Evolutionary conservation across 2,329 filamentous ascomycete genomes (phyloP), one percentile per base, ranked within the genome.

Genomic region (Fusarium annulatum): DNA sequence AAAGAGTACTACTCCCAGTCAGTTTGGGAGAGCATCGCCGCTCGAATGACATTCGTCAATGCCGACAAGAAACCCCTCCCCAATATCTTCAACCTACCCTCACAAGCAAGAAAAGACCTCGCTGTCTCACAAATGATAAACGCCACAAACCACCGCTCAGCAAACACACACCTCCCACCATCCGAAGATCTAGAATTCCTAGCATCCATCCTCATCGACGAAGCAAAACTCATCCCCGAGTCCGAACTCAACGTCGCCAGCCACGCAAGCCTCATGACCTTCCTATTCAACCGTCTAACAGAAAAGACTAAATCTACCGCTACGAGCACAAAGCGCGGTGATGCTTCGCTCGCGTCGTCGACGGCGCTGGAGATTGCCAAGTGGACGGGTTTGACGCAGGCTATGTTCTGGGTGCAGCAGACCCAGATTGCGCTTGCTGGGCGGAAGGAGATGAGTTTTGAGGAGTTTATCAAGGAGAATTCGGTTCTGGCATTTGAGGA

Each of bases 391-490:
- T 55, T 71, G 16, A 80, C 79, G 0, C 74, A 76, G 49, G 68
- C 73, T 19, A 72, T 75, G 60, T 81, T 81, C 26, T 81, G 80
- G 80, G 73, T 76, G 1, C 78, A 76, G 59, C 72, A 79, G 38
- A 67, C 78, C 1, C 69, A 79, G 15, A 46, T 70, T 4, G 69
- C 57, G 41, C 18, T 78, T 58, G 55, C 71, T 21, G 41, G 62
- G 1, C 30, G 16, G 16, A 61, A 39, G 7, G 39, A 12, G 0
- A 9, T n/a, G 2, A 18, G 19, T 0, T 79, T 81, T 68, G 73
- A 75, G 0, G 69, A 71, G 12, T 79, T 80, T 53, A 56, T 80
- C 0, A 67, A n/a, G 0, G 48, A 21, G 2, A 76, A 66, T 3
- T 61, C 76, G 21, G 66, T 72, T 28, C 21, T 81, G 49, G 76